Conservation (phyloP, 2,329 filamentous ascomycete species). For the Diplodia mutila region DNA sequence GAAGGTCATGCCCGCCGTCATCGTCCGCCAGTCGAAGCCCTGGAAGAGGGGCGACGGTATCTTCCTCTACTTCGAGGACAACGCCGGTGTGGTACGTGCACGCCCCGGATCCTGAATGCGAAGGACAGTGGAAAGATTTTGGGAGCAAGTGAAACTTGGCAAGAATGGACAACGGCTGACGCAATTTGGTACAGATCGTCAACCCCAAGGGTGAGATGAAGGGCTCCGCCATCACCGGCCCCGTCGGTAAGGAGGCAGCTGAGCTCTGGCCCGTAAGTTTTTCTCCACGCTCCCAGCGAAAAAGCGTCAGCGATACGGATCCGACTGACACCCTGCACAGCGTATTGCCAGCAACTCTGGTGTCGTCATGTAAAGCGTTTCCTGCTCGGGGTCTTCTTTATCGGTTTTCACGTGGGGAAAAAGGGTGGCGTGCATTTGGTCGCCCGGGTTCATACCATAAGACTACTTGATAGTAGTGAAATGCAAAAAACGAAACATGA, state of each 20-base stretch:
- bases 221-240: constrained; percentile 98
- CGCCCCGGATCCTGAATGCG: background rate
- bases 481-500: constrained; percentile 26
- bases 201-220: constrained; percentile 99
- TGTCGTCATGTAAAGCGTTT: constrained; percentile 89
- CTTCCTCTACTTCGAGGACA: constrained; percentile 99
- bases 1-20: constrained; percentile 99
- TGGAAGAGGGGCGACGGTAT: constrained; percentile 99
- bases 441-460: constrained; percentile 26
- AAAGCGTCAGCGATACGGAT: background rate
- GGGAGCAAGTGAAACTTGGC: background rate
- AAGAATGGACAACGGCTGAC: constrained; percentile 28
- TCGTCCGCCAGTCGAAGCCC: constrained; percentile 98
- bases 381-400: constrained; percentile 24
- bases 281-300: background rate
- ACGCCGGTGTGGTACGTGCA: constrained; percentile 90
- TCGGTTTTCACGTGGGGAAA: constrained; percentile 27
- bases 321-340: constrained; percentile 52
- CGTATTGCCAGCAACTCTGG: constrained; percentile 99
- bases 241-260: constrained; percentile 99
- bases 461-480: constrained; percentile 25
- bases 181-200: constrained; percentile 71
- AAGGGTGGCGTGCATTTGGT: constrained; percentile 26
- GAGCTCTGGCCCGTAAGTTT: constrained; percentile 94
- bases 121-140: background rate